phyloP scores from a whole-genome alignment of 192 early-diverging fungal genomes.

The Hyaloraphidium curvatum region DNA sequence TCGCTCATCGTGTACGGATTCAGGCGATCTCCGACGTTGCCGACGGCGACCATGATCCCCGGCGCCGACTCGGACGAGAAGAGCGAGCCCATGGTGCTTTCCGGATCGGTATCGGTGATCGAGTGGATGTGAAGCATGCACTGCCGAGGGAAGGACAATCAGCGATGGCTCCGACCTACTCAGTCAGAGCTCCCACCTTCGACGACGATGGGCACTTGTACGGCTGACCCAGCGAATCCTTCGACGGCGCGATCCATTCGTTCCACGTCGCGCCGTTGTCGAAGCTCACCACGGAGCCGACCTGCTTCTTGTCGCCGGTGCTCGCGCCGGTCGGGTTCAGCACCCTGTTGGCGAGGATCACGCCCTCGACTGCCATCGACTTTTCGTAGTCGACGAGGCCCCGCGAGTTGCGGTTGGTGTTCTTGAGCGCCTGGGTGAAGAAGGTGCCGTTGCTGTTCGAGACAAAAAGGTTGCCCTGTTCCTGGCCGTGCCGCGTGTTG shows the following conservation, averaged over 20 bases:
- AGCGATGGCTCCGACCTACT: too few species aligned
- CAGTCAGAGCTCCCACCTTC: too few species aligned
- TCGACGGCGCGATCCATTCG: background rate
- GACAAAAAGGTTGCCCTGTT: conserved; percentile 48
- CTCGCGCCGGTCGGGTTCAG: background rate
- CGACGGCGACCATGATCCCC: conserved; percentile 5
- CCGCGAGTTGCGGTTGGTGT: conserved; percentile 54
- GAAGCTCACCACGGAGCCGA: conserved; percentile 2
- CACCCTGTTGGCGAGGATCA: conserved; percentile 3
- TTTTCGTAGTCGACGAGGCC: conserved; percentile 85
- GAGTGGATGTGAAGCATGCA: conserved; percentile 81
- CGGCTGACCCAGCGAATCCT: too few species aligned
- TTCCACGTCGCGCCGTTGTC: conserved; percentile 3
- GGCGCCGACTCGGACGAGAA: conserved; percentile 2
- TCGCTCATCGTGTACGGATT: background rate
- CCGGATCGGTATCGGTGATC: too few species aligned
- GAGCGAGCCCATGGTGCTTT: too few species aligned
- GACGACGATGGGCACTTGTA: too few species aligned
- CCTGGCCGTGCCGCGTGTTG: conserved; percentile 12
- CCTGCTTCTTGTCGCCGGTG: background rate
- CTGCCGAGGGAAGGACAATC: too few species aligned
- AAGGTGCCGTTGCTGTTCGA: conserved; percentile 81
- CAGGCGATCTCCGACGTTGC: conserved; percentile 5
- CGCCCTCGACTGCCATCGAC: conserved; percentile 36
- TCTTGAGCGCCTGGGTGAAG: conserved; percentile 55